Evolutionary conservation across 352 stramenopile species (phyloP).

Genomic region (Globisporangium lucens): DNA sequence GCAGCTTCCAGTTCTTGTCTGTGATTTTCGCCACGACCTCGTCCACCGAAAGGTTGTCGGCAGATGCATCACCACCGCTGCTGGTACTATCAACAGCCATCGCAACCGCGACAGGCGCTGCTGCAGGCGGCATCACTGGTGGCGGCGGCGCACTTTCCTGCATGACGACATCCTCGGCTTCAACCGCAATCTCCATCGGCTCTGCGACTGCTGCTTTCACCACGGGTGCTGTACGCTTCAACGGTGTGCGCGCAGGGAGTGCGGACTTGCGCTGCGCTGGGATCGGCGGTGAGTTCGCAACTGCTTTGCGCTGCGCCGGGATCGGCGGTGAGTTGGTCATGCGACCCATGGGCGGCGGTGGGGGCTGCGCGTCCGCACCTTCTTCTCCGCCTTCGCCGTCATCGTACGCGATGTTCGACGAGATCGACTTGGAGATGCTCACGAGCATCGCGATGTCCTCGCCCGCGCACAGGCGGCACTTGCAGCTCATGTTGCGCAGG

Average conservation of each 20-base stretch:
- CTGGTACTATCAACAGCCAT: constrained; percentile 5
- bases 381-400: constrained; percentile 32
- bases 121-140: not conserved
- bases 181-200: constrained; percentile 15
- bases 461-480: constrained; percentile 73
- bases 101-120: constrained; percentile 12
- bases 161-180: constrained; percentile 26
- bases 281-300: constrained; percentile 29
- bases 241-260: constrained; percentile 6
- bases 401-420: constrained; percentile 76
- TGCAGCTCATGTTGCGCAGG: constrained; percentile 86
- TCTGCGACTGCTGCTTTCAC: not conserved
- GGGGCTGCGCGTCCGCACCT: constrained; percentile 9
- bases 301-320: constrained; percentile 14
- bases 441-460: constrained; percentile 77
- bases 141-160: constrained; percentile 13
- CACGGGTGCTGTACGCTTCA: constrained; percentile 1
- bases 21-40: constrained; percentile 49
- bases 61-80: not conserved
- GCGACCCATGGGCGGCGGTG: constrained; percentile 27
- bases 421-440: constrained; percentile 79
- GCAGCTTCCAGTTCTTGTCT: constrained; percentile 87
- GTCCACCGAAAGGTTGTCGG: constrained; percentile 37
- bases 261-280: constrained; percentile 14
- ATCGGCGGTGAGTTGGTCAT: constrained; percentile 45